Conservation (phyloP, 208 protist species). For the Wallacemonas sp. region DNA sequence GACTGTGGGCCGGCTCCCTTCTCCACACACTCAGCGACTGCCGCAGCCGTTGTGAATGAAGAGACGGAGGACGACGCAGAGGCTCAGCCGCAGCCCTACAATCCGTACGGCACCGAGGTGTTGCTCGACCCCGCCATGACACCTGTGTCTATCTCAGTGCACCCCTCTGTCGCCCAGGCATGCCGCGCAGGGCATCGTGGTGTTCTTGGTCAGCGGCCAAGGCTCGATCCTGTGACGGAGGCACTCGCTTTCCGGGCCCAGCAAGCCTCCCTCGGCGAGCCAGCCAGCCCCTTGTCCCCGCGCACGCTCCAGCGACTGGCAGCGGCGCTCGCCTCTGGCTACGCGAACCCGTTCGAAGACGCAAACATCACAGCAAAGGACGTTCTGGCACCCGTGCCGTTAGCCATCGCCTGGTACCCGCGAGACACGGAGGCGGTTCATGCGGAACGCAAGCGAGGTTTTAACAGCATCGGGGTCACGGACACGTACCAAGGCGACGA, state of each 20-base stretch:
- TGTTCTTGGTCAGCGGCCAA: neutral
- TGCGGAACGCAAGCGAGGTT: constrained; percentile 23
- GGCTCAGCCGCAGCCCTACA: too few relatives aligned
- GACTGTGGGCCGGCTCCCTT: too few relatives aligned
- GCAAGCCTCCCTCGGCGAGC: constrained; percentile 32
- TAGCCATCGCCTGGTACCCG: constrained; percentile 48
- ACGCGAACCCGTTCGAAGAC: constrained; percentile 12
- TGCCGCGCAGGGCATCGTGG: neutral
- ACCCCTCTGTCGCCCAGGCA: neutral
- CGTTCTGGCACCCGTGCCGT: constrained; percentile 34
- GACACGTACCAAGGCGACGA: too few relatives aligned
- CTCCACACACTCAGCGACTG: too few relatives aligned
- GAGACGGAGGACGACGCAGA: neutral
- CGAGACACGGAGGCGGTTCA: constrained; percentile 8
- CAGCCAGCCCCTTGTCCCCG: constrained; percentile 34
- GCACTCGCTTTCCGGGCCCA: constrained; percentile 27
- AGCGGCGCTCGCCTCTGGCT: constrained; percentile 19
- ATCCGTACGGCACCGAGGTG: too few relatives aligned
- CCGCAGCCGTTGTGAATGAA: neutral
- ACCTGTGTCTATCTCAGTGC: too few relatives aligned
- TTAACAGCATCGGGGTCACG: neutral
- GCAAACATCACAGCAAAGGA: constrained; percentile 30
- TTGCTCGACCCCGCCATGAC: too few relatives aligned
- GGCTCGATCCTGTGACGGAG: constrained; percentile 27
- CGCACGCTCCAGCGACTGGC: constrained; percentile 31